Conservation (phyloP, 169 alveolate genomes). For the Pseudocohnilembus persalinus region DNA sequence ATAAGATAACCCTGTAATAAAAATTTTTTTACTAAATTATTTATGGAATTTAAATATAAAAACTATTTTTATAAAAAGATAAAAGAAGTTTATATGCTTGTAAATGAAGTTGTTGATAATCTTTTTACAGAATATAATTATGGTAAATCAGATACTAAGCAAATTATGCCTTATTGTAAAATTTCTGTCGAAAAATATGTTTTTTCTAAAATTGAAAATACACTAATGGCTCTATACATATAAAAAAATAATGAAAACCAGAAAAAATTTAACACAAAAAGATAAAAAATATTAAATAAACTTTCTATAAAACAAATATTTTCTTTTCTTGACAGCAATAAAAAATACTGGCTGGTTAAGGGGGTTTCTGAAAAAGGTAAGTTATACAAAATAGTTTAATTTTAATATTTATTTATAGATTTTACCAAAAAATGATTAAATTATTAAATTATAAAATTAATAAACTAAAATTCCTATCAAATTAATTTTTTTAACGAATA, state of each 20-base stretch:
- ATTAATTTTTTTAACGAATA: no score
- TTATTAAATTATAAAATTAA: no score
- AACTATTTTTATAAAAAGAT: conserved; percentile 11
- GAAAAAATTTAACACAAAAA: conserved; percentile 11
- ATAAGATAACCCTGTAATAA: neutral
- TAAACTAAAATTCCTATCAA: no score
- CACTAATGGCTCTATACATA: conserved; percentile 11
- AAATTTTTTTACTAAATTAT: neutral
- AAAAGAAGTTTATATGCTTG: conserved; percentile 2
- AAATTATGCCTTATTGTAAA: conserved; percentile 44
- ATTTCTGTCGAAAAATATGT: conserved; percentile 41
- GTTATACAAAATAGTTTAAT: no score
- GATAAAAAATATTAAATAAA: conserved; percentile 1
- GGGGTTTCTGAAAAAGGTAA: conserved; percentile 15
- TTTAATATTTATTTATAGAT: no score
- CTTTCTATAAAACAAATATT: conserved; percentile 8
- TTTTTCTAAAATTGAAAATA: conserved; percentile 18
- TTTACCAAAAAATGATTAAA: no score
- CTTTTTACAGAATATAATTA: conserved; percentile 33
- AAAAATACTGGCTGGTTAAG: conserved; percentile 1
- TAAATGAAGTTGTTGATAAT: conserved; percentile 40
- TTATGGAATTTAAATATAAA: neutral
- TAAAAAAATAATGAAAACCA: conserved; percentile 7
- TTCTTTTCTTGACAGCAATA: neutral
- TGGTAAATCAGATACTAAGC: conserved; percentile 41